Percentiles rank a stretch among this genome's conserved stretches.
Conservation (phyloP, 2,329 filamentous ascomycete species). For the Alternaria atra region DNA sequence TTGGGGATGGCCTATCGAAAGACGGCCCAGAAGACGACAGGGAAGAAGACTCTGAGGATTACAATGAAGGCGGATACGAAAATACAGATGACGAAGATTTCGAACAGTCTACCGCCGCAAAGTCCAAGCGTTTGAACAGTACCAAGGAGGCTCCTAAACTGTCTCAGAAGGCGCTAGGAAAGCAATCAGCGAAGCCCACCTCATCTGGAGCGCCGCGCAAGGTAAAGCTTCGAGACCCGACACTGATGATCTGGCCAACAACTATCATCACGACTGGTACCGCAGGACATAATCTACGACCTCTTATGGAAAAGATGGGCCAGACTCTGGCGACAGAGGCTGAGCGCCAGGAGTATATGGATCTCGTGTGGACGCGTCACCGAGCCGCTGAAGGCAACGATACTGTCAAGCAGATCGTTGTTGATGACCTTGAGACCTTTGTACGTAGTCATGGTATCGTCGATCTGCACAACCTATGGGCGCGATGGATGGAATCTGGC, state of each 20-base stretch:
- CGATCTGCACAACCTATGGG: conserved; percentile 1
- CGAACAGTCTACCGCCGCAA: not conserved
- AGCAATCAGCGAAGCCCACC: not conserved
- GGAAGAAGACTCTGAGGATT: not conserved
- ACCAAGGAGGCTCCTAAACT: not conserved
- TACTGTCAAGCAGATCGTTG: not conserved
- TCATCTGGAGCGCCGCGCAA: not conserved
- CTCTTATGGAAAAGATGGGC: not conserved
- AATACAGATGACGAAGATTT: not conserved
- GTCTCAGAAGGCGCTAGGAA: not conserved
- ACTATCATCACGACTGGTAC: not conserved
- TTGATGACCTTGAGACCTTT: not conserved
- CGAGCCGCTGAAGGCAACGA: not conserved
- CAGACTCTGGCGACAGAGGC: not conserved
- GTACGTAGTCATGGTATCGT: conserved; percentile 4
- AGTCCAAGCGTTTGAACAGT: not conserved
- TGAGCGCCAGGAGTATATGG: not conserved
- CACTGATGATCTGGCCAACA: not conserved
- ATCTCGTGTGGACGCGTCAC: not conserved
- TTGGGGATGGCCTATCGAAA: too few relatives aligned
- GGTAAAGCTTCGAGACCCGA: not conserved
- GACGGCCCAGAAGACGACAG: too few relatives aligned
- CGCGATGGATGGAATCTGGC: conserved; percentile 1
- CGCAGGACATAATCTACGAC: not conserved
- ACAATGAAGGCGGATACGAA: not conserved